phyloP scores from a whole-genome alignment of 495 filamentous ascomycete genomes.

The Copromyces sp. region DNA sequence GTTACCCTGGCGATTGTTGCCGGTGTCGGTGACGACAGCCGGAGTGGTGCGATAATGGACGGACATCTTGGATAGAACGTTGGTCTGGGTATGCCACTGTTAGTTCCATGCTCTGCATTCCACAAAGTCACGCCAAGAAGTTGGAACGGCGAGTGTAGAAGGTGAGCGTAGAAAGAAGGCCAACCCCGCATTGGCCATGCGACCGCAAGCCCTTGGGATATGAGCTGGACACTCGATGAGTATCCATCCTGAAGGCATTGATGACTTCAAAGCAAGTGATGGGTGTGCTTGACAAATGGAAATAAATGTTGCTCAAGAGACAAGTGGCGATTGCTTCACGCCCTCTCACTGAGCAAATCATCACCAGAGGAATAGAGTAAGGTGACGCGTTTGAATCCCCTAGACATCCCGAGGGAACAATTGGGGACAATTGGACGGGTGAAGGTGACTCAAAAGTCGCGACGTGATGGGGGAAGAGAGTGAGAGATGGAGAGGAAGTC shows the following conservation, averaged over 20 bases:
- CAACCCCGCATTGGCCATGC: neutral
- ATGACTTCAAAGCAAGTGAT: neutral
- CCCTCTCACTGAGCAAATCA: neutral
- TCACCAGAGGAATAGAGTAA: neutral
- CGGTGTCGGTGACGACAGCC: conserved; percentile 16
- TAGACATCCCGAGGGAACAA: neutral
- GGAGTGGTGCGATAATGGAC: conserved; percentile 14
- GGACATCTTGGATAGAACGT: conserved; percentile 8
- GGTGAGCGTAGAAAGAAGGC: neutral
- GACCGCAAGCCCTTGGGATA: neutral
- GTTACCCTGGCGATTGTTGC: conserved; percentile 11
- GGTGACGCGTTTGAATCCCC: neutral
- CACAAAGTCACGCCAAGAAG: neutral
- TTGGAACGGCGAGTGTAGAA: neutral
- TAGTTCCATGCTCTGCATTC: neutral
- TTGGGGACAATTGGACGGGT: neutral
- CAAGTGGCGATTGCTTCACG: neutral
- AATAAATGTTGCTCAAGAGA: neutral
- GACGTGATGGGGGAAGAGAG: neutral
- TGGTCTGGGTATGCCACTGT: neutral
- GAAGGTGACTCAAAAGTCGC: neutral
- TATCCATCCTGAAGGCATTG: neutral
- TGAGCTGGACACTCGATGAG: neutral
- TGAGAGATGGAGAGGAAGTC: neutral
- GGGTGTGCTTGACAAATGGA: neutral